Evolutionary conservation across 148 eudicot species (phyloP), one percentile per base, ranked within the genome.

Genomic region (Amaranthus cruentus): DNA sequence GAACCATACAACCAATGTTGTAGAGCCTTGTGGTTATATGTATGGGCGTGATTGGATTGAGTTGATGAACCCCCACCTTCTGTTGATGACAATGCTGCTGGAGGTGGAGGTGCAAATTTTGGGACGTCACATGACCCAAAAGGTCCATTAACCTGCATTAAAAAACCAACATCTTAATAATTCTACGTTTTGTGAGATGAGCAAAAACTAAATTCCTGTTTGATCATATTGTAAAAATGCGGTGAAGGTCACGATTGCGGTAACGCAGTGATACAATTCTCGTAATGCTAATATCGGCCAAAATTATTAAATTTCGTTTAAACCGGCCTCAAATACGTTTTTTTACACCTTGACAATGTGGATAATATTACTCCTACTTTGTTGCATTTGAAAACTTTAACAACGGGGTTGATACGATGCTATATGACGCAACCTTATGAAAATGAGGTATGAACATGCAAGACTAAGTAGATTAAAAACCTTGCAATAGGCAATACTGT

Each of bases 401-500:
- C 38, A 28, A 28, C 38, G 2, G 38, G 38, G 38, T 28, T 28
- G 38, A 28, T 28, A 28, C 2, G 38, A 28, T 28, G 38, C 38
- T 0, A 28, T 28, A 28, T 28, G 38, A 28, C 38, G 38, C 4
- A 42, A 71, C 70, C 3, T 21, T 54, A 7, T 7, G 9, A 60
- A 0, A 38, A 44, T 5, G n/a, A 0, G 14, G 11, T 50, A 50
- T 14, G 53, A 12, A 51, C 21, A 9, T 18, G 3, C 2, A 58
- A 55, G 8, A 72, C 1, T 11, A 49, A n/a, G 50, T 44, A 7
- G 50, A 44, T 3, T 68, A 44, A 87, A 55, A 75, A 90, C 99
- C 91, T 84, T 90, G 99, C 99, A 95, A 82, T 91, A 95, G 52
- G 94, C 89, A 18, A 95, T 90, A 79, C 74, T 90, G 73, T 65